Base-by-base conservation (phyloP, 257 asterid genomes). In the Scutellaria minor region DNA sequence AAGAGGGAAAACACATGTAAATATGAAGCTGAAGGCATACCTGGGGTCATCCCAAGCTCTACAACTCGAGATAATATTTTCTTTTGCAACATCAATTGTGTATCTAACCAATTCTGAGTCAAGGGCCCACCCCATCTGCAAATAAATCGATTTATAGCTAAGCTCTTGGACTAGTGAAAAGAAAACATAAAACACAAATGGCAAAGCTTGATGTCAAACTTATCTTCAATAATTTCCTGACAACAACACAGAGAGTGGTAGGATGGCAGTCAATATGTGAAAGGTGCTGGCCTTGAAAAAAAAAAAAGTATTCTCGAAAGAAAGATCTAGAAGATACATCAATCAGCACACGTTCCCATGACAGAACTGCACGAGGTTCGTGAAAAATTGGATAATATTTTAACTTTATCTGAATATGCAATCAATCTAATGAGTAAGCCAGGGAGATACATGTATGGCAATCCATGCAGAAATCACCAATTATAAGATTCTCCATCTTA, bases 61-160 rank as follows among this genome's bases (percentile, higher is more conserved):
- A 86, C 66, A 96, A 94, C 92, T 75, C 99, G 89, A 66, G 82
- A 76, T 82, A 94, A 79, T 88, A 94, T 94, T 87, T 80, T 83
- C 66, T 86, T 89, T 77, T 94, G 99, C 96, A 91, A 78, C 73
- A 56, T 37, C 81, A 91, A 81, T 78, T 94, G 99, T 48, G 80
- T 80, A 78, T 85, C 77, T 77, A 91, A 81, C 99, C 99, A 91
- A 81, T 87, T 87, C 84, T 89, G 92, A 57, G 90, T 82, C 85
- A 89, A 85, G 75, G 99, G 96, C 48, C 95, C 99, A 80, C 98
- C 99, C 99, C 99, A 94, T 81, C 99, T 94, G 88, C 74, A 81
- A 67, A 46, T 59, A 61, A 59, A 46, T 66, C 8, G 52, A 66
- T 22, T 71, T 64, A 54, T 70, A 73, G 64, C 72, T 48, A 51